phyloP scores from a whole-genome alignment of 2,329 filamentous ascomycete species.

The Ophiostoma fasciatum region DNA sequence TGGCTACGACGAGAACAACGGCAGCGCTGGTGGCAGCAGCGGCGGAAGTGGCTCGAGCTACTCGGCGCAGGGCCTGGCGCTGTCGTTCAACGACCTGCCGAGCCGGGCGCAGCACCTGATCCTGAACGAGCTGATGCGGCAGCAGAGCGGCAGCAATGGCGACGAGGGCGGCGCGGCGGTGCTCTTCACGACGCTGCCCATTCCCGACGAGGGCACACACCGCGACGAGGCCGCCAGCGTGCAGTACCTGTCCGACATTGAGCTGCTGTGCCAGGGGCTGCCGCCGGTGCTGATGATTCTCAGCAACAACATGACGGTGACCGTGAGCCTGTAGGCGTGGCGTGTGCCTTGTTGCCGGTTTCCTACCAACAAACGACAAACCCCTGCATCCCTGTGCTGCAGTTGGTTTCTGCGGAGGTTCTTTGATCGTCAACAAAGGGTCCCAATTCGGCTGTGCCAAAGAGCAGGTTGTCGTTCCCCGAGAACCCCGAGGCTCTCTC shows the following conservation, averaged over 20 bases:
- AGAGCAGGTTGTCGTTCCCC: neutral
- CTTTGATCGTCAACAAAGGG: too few species aligned
- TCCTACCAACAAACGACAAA: too few species aligned
- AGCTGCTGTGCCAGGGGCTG: conserved; percentile 61
- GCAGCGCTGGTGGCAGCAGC: neutral
- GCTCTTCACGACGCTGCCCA: conserved; percentile 69
- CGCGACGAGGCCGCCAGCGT: conserved; percentile 54
- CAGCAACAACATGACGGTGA: conserved; percentile 84
- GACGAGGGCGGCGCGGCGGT: conserved; percentile 40
- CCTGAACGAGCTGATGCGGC: conserved; percentile 66
- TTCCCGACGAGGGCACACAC: conserved; percentile 63
- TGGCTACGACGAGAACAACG: neutral
- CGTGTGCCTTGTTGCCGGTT: too few species aligned
- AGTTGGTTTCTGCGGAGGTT: too few species aligned
- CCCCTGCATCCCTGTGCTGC: too few species aligned
- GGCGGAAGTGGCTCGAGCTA: conserved; percentile 8
- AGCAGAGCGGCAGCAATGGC: conserved; percentile 43
- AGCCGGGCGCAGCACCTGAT: conserved; percentile 76
- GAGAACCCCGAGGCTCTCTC: too few species aligned
- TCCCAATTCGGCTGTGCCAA: too few species aligned
- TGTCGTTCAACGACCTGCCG: conserved; percentile 78
- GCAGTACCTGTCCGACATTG: conserved; percentile 61
- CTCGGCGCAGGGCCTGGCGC: conserved; percentile 29
- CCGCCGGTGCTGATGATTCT: conserved; percentile 67
- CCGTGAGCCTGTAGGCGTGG: conserved; percentile 60